These are phyloP conservation scores for Gelatoporia subvermispora DNA, from an alignment of 768 basidiomycete species.

Conservation along the genomic window DNA sequence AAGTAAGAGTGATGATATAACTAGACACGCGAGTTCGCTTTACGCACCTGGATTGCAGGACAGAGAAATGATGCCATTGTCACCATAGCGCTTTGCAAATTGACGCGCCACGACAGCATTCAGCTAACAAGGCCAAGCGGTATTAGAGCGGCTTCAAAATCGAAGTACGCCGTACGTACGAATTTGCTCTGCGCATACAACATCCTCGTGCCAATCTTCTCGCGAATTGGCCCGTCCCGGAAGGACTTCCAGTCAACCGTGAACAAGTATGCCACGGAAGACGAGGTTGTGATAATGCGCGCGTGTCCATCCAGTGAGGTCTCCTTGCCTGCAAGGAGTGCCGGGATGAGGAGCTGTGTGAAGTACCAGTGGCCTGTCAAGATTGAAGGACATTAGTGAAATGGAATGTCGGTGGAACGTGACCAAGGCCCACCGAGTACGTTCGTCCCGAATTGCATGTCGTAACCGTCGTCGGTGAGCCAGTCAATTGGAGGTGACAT, in stretches of 20 bases:
- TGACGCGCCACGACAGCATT: conserved; percentile 43
- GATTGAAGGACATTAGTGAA: neutral
- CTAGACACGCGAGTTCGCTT: neutral
- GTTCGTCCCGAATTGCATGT: conserved; percentile 53
- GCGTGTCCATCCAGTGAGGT: conserved; percentile 38
- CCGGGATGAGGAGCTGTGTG: conserved; percentile 44
- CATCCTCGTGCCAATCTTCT: conserved; percentile 4
- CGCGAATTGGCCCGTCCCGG: conserved; percentile 21
- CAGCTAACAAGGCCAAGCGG: too few relatives aligned
- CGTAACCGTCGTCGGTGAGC: conserved; percentile 45
- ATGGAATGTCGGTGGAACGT: conserved; percentile 16
- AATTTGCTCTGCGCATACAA: conserved; percentile 40
- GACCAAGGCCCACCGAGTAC: conserved; percentile 40
- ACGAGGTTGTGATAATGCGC: conserved; percentile 46
- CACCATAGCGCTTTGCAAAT: conserved; percentile 40
- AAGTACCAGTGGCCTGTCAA: conserved; percentile 26
- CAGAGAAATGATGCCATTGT: conserved; percentile 41
- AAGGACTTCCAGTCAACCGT: conserved; percentile 36
- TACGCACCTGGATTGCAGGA: conserved; percentile 42
- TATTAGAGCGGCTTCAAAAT: too few relatives aligned
- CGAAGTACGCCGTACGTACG: conserved; percentile 27
- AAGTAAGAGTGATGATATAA: neutral
- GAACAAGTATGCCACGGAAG: conserved; percentile 30
- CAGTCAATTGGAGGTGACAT: conserved; percentile 38
- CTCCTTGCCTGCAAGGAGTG: conserved; percentile 33